Base-by-base conservation (phyloP, 306 rosid genomes). In the Cicer chorassanicum region DNA sequence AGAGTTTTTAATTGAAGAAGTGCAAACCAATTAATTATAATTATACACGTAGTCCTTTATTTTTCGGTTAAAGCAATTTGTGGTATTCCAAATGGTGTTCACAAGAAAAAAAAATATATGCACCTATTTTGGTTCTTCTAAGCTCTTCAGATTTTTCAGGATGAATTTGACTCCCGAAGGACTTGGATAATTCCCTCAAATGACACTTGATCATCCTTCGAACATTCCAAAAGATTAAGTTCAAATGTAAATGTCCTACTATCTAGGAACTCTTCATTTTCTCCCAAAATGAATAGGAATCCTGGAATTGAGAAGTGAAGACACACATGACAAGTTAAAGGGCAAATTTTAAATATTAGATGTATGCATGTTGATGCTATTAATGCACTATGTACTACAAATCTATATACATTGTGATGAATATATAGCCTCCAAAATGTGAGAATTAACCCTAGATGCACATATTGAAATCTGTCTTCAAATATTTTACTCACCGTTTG, bases 111-210 rank as follows among this genome's bases (percentile, higher is more conserved):
- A 46, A 72, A n/a, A n/a, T n/a, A 62, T 54, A n/a, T 63, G 76
- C 80, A 91, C 96, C 91, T 80, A 77, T 51, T 84, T 84, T 91
- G 38, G 87, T 85, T 73, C 80, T 87, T 56, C 19, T 83, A 57
- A 91, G 77, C 45, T 81, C 69, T 77, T 80, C 88, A 12, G 80
- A 65, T 63, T 72, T 85, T 62, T 81, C 82, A 48, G 73, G 82
- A 75, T 79, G 84, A 39, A 84, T 45, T 67, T 56, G 88, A 68
- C 13, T 77, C 45, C 78, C 82, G 54, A 82, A 79, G 38, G 86
- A 76, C 73, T 83, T 84, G 40, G 86, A 71, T 42, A 88, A 56
- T 55, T 86, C 93, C 78, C 82, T 82, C 36, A 82, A 71, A 70
- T 72, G 83, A 65, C 72, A 81, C 73, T 85, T 87, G 82, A 88